phyloP scores from a whole-genome alignment of 2,329 filamentous ascomycete species.

The Leptodontidium sp. region DNA sequence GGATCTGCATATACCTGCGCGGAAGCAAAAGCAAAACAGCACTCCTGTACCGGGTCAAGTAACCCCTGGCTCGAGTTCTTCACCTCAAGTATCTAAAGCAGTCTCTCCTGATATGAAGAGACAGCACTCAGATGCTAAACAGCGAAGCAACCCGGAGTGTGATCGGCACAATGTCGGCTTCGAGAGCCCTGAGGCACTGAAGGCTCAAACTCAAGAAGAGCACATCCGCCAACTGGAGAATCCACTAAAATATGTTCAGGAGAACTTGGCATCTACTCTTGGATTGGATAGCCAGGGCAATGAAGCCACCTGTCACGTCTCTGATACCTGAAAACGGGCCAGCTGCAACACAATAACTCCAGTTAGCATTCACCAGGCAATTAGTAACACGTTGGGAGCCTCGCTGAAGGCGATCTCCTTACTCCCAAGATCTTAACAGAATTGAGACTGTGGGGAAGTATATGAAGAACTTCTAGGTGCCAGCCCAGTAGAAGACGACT shows the following conservation, averaged over 20 bases:
- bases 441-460: too few relatives aligned
- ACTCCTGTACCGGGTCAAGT: constrained; percentile 50
- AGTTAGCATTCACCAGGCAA: too few relatives aligned
- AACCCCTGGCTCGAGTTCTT: constrained; percentile 41
- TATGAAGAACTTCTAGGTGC: too few relatives aligned
- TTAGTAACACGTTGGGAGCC: too few relatives aligned
- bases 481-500: constrained; percentile 8
- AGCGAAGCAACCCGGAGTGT: constrained; percentile 53
- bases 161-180: constrained; percentile 60
- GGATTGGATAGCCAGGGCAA: constrained; percentile 62
- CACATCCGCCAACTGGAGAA: constrained; percentile 64
- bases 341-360: constrained; percentile 46
- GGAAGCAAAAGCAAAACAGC: constrained; percentile 59
- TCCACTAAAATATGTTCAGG: constrained; percentile 61
- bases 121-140: constrained; percentile 38
- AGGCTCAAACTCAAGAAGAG: constrained; percentile 64
- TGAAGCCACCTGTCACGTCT: constrained; percentile 31
- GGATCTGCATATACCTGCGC: constrained; percentile 61
- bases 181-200: constrained; percentile 60
- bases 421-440: too few relatives aligned
- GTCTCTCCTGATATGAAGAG: constrained; percentile 43
- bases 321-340: constrained; percentile 44
- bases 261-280: constrained; percentile 57
- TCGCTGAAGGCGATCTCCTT: too few relatives aligned
- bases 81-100: constrained; percentile 43